A percentile compares a stretch with the other conserved stretches of the same genome.
Evolutionary conservation across 2,329 filamentous ascomycete genomes (phyloP).

Genomic region (Apiospora phragmitis): DNA sequence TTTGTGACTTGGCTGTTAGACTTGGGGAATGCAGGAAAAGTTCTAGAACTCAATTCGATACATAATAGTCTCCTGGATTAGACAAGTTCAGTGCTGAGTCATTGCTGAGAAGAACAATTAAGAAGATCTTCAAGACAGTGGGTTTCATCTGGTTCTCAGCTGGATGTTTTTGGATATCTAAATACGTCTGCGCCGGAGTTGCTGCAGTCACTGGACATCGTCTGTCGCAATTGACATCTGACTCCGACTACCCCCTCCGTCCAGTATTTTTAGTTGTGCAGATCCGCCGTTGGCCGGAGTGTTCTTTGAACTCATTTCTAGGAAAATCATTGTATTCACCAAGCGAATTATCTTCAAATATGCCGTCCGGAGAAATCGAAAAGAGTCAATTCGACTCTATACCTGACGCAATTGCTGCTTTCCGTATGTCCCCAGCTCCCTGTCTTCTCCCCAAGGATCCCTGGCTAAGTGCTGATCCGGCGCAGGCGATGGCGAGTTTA

Average conservation of each 20-base stretch:
- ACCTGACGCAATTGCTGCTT: conserved; percentile 63
- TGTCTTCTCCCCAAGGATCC: conserved; percentile 10
- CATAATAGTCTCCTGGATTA: background rate
- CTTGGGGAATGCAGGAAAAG: conserved; percentile 1
- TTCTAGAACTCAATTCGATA: conserved; percentile 7
- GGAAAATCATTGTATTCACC: conserved; percentile 2
- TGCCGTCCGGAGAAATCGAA: conserved; percentile 54
- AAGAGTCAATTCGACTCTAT: conserved; percentile 62
- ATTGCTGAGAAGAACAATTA: background rate
- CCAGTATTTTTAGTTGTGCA: background rate
- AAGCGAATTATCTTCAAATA: conserved; percentile 30
- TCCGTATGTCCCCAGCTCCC: conserved; percentile 49
- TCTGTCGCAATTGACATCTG: conserved; percentile 8
- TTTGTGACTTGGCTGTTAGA: background rate
- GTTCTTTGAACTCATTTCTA: background rate
- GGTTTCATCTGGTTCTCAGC: background rate
- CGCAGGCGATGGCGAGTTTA: conserved; percentile 79
- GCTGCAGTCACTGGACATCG: background rate
- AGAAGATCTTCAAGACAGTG: background rate
- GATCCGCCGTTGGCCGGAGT: background rate
- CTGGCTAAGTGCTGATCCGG: conserved; percentile 16
- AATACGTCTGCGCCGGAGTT: background rate
- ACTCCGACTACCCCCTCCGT: conserved; percentile 5
- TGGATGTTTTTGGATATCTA: background rate
- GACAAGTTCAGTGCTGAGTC: background rate